phyloP scores from a whole-genome alignment of 1,284 basidiomycete genomes.

The Microbotryum intermedium region DNA sequence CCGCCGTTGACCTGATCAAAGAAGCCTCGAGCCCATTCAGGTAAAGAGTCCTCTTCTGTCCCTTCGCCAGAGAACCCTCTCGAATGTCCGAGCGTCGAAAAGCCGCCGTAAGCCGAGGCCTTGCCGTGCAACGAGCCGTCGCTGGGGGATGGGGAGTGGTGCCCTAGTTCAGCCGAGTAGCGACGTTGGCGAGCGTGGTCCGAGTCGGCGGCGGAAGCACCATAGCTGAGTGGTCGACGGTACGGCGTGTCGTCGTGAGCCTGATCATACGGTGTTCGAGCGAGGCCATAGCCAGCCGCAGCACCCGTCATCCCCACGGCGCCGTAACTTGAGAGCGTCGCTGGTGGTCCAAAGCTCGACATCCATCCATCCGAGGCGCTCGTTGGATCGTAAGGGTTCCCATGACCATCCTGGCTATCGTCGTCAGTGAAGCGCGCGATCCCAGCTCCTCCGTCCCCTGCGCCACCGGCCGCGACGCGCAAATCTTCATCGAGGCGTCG shows the following conservation, averaged over 20 bases:
- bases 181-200: no score
- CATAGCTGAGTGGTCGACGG: no score
- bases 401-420: conserved; percentile 15
- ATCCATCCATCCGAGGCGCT: background rate
- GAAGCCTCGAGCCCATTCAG: background rate
- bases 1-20: background rate
- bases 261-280: no score
- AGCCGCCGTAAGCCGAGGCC: no score
- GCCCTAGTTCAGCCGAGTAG: no score
- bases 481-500: conserved; percentile 33
- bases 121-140: no score
- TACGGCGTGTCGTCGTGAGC: no score
- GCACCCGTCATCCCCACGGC: conserved; percentile 2
- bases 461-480: conserved; percentile 33
- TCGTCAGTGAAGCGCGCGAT: conserved; percentile 29
- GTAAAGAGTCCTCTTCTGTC: no score
- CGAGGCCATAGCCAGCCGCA: background rate
- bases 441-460: conserved; percentile 34
- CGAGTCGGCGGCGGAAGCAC: no score
- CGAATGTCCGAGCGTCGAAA: no score
- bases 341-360: conserved; percentile 7
- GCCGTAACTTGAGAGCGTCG: conserved; percentile 5
- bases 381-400: background rate
- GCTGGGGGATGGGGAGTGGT: no score
- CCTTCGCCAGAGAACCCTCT: no score